phyloP scores from a whole-genome alignment of 495 filamentous ascomycete species.

The Margaritispora aquatica region DNA sequence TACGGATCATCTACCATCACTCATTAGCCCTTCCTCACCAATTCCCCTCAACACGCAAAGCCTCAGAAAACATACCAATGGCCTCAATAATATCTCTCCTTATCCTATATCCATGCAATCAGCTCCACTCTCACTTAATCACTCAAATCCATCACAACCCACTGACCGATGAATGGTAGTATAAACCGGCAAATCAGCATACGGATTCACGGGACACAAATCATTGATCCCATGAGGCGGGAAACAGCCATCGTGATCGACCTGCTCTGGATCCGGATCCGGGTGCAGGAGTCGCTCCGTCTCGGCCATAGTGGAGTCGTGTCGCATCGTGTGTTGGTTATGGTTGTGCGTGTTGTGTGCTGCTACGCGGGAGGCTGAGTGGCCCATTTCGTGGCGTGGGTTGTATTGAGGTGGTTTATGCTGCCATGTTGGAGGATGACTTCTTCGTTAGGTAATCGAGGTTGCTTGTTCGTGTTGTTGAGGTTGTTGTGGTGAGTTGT shows the following conservation, averaged over 20 bases:
- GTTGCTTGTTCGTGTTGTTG: too few species aligned
- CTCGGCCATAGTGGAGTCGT: neutral
- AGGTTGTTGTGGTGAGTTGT: too few species aligned
- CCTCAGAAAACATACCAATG: conserved; percentile 23
- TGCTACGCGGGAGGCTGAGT: conserved; percentile 6
- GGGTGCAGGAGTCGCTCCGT: neutral
- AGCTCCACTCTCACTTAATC: neutral
- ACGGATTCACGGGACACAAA: conserved; percentile 19
- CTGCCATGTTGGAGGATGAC: neutral
- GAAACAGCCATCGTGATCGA: conserved; percentile 19
- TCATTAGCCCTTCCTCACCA: neutral
- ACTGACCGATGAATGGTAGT: conserved; percentile 38
- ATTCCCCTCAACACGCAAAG: neutral
- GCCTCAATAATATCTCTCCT: conserved; percentile 32
- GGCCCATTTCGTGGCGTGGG: conserved; percentile 8
- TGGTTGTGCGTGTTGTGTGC: neutral
- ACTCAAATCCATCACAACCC: neutral
- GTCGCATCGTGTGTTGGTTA: neutral
- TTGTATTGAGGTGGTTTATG: neutral
- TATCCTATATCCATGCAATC: conserved; percentile 11
- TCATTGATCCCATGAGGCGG: conserved; percentile 19
- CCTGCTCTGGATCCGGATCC: conserved; percentile 10
- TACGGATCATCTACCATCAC: conserved; percentile 49
- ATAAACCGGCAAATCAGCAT: conserved; percentile 33
- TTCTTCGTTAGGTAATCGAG: too few species aligned